phyloP scores from a whole-genome alignment of 352 stramenopile genomes.

The Peronospora belbahrii region DNA sequence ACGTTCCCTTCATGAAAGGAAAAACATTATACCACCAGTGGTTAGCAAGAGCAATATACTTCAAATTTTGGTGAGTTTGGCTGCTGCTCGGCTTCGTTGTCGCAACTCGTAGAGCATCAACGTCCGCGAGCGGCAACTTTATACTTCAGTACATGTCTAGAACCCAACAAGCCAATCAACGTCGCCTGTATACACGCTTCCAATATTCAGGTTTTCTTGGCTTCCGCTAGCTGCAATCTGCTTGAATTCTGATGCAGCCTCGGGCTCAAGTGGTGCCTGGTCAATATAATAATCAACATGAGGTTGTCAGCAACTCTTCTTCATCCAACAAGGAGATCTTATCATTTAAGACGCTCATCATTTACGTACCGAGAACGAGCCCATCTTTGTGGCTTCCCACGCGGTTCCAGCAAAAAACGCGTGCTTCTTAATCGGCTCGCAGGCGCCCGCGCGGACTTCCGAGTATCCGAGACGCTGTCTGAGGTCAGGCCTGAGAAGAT shows the following conservation, averaged over 20 bases:
- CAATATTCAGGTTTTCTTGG: conserved; percentile 61
- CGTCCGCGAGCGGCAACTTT: conserved; percentile 13
- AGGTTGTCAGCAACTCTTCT: not conserved
- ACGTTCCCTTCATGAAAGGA: conserved; percentile 15
- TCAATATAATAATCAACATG: not conserved
- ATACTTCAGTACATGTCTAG: conserved; percentile 20
- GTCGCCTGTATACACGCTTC: conserved; percentile 59
- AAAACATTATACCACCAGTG: not conserved
- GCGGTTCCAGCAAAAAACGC: conserved; percentile 76
- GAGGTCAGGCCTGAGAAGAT: conserved; percentile 51
- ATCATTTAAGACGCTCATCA: no score
- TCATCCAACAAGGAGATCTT: no score
- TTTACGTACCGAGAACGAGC: conserved; percentile 66
- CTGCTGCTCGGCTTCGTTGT: conserved; percentile 4
- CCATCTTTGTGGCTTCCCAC: conserved; percentile 76
- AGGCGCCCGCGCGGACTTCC: conserved; percentile 44
- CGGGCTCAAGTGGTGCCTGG: conserved; percentile 65
- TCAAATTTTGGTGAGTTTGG: conserved; percentile 13
- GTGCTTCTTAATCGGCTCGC: conserved; percentile 71
- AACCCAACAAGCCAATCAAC: conserved; percentile 73
- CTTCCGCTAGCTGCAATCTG: conserved; percentile 50
- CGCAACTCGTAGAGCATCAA: not conserved
- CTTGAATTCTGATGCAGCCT: conserved; percentile 63
- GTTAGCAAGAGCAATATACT: conserved; percentile 27
- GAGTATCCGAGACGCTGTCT: conserved; percentile 49